These are phyloP conservation scores for Arxiozyma telluris DNA, from an alignment of 1,139 yeast genomes.

Conservation along the genomic window DNA sequence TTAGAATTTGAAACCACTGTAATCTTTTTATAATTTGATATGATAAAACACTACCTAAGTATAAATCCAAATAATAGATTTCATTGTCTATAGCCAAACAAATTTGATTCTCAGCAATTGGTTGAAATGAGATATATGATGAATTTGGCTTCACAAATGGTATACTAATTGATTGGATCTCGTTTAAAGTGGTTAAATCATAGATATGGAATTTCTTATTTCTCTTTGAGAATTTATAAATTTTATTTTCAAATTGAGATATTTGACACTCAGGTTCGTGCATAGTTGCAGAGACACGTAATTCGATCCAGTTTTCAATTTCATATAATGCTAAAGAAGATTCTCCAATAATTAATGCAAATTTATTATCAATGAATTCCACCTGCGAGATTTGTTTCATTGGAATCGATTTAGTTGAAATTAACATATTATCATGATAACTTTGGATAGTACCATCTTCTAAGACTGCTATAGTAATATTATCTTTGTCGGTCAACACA, in stretches of 20 bases:
- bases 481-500: slow-evolving; percentile 17
- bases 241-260: slow-evolving; percentile 5
- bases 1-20: slow-evolving; percentile 27
- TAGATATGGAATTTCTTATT: slow-evolving; percentile 6
- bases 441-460: slow-evolving; percentile 39
- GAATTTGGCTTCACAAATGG: slow-evolving; percentile 15
- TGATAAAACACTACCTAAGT: slow-evolving; percentile 35
- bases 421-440: slow-evolving; percentile 11
- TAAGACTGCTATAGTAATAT: slow-evolving; percentile 36
- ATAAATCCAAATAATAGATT: slow-evolving; percentile 35
- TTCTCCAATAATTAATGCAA: slow-evolving; percentile 6
- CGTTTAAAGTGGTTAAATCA: slow-evolving; percentile 8
- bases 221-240: slow-evolving; percentile 6
- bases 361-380: slow-evolving; percentile 9
- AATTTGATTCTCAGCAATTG: slow-evolving; percentile 31
- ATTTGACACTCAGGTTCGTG: slow-evolving; percentile 1
- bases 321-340: slow-evolving; percentile 8
- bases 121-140: slow-evolving; percentile 17
- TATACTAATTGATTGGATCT: slow-evolving; percentile 15
- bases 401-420: slow-evolving; percentile 6
- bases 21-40: slow-evolving; percentile 27
- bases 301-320: slow-evolving; percentile 8
- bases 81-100: slow-evolving; percentile 32
- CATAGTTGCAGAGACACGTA: slow-evolving; percentile 6
- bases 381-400: slow-evolving; percentile 8